Evolutionary conservation across 2,329 filamentous ascomycete species (phyloP).

Genomic region (Cadophora sp.): DNA sequence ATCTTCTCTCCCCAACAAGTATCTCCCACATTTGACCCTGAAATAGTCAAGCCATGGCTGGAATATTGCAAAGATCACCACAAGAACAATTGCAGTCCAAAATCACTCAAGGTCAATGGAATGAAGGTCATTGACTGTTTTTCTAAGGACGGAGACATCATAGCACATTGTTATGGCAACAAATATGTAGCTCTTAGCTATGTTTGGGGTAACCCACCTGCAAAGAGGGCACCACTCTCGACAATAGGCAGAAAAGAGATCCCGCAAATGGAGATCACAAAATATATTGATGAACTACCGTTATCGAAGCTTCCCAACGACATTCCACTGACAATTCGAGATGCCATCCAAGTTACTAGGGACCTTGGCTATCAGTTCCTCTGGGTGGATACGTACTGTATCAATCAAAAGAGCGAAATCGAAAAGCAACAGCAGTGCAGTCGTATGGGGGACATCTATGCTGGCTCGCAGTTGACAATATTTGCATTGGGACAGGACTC

Average conservation of each 20-base stretch:
- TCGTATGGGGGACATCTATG: slow-evolving; percentile 36
- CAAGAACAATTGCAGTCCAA: not conserved
- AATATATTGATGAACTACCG: not conserved
- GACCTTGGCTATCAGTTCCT: slow-evolving; percentile 33
- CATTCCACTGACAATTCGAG: slow-evolving; percentile 31
- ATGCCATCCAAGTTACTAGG: slow-evolving; percentile 36
- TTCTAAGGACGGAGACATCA: not conserved
- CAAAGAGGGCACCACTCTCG: not conserved
- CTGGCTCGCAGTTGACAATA: slow-evolving; percentile 29
- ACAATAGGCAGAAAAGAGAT: not conserved
- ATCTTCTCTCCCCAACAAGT: not conserved
- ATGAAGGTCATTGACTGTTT: slow-evolving; percentile 1
- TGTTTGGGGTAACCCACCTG: not conserved
- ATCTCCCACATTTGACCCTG: not conserved
- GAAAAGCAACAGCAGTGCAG: slow-evolving; percentile 33
- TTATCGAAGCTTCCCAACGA: slow-evolving; percentile 19
- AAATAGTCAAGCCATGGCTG: not conserved
- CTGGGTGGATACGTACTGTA: slow-evolving; percentile 33
- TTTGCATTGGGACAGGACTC: slow-evolving; percentile 35
- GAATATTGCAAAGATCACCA: not conserved
- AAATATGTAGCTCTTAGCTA: slow-evolving; percentile 1
- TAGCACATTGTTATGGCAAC: not conserved
- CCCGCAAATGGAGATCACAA: not conserved
- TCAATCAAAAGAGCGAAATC: slow-evolving; percentile 24
- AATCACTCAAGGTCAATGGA: not conserved